phyloP scores from a whole-genome alignment of 345 rosid species.

The Citrus mangshanensis region DNA sequence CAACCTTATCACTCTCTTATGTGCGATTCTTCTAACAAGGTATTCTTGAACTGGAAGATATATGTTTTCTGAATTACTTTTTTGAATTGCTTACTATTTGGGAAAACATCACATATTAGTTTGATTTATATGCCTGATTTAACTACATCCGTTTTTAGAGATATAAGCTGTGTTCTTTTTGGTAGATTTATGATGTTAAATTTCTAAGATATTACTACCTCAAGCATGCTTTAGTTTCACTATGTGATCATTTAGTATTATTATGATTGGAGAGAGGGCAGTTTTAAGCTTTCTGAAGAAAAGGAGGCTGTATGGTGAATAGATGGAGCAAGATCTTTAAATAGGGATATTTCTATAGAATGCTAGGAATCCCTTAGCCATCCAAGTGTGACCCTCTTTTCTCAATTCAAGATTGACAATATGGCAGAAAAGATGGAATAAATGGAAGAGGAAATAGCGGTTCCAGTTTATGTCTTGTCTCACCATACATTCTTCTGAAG shows the following conservation, averaged over 20 bases:
- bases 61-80: neutral
- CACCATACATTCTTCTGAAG: neutral
- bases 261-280: neutral
- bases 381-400: neutral
- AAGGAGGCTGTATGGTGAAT: neutral
- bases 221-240: neutral
- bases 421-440: neutral
- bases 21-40: slow-evolving; percentile 98
- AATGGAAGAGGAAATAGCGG: neutral
- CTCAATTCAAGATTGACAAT: no score
- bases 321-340: neutral
- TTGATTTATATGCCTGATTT: neutral
- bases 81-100: neutral
- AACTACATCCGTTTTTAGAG: neutral
- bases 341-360: neutral
- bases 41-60: slow-evolving; percentile 27
- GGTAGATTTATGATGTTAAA: neutral
- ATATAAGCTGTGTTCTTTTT: neutral
- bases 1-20: slow-evolving; percentile 87
- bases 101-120: neutral
- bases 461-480: neutral
- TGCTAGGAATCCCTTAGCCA: neutral
- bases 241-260: neutral
- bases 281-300: neutral
- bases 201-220: neutral